Conservation (phyloP, 148 eudicot species). For the Bassia scoparia region DNA sequence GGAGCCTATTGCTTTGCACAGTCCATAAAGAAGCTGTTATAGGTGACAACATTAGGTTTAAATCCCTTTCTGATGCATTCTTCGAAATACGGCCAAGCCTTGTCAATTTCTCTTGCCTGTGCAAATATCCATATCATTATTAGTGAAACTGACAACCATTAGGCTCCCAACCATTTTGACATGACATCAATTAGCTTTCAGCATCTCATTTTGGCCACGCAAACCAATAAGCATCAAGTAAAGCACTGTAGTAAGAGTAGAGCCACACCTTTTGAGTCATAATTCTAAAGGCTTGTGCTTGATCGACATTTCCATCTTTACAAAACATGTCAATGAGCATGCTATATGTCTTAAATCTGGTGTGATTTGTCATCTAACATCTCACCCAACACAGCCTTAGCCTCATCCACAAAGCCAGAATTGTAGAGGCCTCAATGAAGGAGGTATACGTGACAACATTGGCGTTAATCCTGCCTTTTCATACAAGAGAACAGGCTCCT, state of each 20-base stretch:
- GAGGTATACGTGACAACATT: constrained; percentile 1
- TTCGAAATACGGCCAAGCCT: not conserved
- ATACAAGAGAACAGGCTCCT: not conserved
- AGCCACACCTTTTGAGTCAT: constrained; percentile 10
- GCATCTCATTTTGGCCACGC: constrained; percentile 14
- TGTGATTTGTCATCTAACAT: not conserved
- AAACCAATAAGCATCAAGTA: not conserved
- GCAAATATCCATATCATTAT: not conserved
- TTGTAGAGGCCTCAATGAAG: not conserved
- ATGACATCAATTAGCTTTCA: constrained; percentile 3
- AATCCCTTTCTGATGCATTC: not conserved
- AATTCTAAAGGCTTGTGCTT: not conserved
- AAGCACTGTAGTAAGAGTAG: constrained; percentile 11
- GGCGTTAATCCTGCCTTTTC: not conserved
- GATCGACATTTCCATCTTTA: constrained; percentile 12
- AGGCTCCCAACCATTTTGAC: constrained; percentile 12
- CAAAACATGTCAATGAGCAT: constrained; percentile 11
- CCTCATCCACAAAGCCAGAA: not conserved
- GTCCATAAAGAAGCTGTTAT: constrained; percentile 7
- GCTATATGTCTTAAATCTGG: not conserved
- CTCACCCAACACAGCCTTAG: not conserved
- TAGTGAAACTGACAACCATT: not conserved
- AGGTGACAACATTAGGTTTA: not conserved
- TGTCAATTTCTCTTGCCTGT: not conserved
- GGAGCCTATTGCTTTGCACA: constrained; percentile 5